phyloP scores from a whole-genome alignment of 23 red algal species.

The Cyanidiococcus yangmingshanensis region DNA sequence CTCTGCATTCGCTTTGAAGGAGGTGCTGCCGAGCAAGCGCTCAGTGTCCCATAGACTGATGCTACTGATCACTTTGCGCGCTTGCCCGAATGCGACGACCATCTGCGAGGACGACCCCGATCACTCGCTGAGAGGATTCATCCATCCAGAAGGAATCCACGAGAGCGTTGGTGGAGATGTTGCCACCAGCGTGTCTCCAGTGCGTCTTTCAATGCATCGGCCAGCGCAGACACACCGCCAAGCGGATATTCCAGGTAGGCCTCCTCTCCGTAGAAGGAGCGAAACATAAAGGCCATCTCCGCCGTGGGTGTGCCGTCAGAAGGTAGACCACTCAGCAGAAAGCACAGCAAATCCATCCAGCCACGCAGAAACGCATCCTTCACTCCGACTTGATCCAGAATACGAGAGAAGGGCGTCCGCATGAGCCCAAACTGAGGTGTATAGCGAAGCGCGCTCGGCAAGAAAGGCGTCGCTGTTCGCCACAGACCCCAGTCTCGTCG shows the following conservation, averaged over 20 bases:
- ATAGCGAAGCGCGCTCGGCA: conserved; percentile 32
- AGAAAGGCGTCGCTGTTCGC: conserved; percentile 20
- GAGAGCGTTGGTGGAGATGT: conserved; percentile 21
- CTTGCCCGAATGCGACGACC: conserved; percentile 23
- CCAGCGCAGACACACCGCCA: conserved; percentile 46
- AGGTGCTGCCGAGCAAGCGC: not conserved
- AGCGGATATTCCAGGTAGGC: conserved; percentile 52
- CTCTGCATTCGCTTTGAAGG: not conserved
- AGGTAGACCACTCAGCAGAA: conserved; percentile 48
- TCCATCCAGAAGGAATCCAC: conserved; percentile 32
- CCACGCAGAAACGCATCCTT: conserved; percentile 38
- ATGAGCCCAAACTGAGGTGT: conserved; percentile 42
- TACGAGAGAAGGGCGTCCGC: conserved; percentile 22
- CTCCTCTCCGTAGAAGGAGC: conserved; percentile 30
- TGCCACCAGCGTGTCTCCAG: conserved; percentile 20
- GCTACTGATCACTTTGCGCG: not conserved
- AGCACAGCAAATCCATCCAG: conserved; percentile 66
- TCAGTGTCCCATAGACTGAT: conserved; percentile 7
- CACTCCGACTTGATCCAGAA: conserved; percentile 31
- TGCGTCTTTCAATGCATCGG: conserved; percentile 40
- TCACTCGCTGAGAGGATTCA: conserved; percentile 1
- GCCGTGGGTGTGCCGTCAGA: conserved; percentile 50
- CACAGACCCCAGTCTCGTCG: conserved; percentile 4
- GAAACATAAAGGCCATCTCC: conserved; percentile 78
- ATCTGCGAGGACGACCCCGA: conserved; percentile 30